Evolutionary conservation across 192 early-diverging fungal genomes (phyloP), one percentile per base, ranked within the genome.

Genomic region (Mortierella hygrophila): DNA sequence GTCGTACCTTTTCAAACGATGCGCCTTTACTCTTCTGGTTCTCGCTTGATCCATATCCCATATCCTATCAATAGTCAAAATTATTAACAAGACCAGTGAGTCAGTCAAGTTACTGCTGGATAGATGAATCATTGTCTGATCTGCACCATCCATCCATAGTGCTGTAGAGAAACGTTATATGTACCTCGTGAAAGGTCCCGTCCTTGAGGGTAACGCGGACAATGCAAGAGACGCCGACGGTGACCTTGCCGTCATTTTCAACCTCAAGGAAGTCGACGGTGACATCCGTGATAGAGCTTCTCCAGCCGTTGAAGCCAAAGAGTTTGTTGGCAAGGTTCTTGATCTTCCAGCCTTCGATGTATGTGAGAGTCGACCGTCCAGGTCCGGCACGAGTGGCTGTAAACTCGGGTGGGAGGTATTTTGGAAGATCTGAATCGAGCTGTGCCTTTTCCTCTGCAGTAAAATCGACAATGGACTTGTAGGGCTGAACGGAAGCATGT

Each of bases 271-370:
- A 97, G 88, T 99, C 98, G 5, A 97, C 90, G 5, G 90, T 90
- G 57, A 94, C 91, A 69, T 92, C 90, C n/a, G 92, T 88, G 76
- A 99, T 93, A 35, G 88, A 88, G 37, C 93, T 92, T 52, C 91
- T 92, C 98, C 98, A 99, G 15, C 97, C 97, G 80, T 98, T 92
- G 86, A 98, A 99, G 6, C 97, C 98, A 91, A 99, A 99, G 9
- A 98, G 80, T 40, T 97, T 94, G 80, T 99, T 97, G 68, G 98
- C 98, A 44, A 99, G 85, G 79, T 94, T 94, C 60, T 97, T 96
- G 49, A 92, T 93, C 41, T 93, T 94, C 93, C 93, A 94, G 11
- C 96, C 97, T 82, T 97, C 96, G 49, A 97, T 78, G 74, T 97
- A 97, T n/a, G 89, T 90, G 20, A 98, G 88, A 35, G 93, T 93